Conservation (phyloP, 179 eudicot genomes). For the Vitellaria paradoxa region DNA sequence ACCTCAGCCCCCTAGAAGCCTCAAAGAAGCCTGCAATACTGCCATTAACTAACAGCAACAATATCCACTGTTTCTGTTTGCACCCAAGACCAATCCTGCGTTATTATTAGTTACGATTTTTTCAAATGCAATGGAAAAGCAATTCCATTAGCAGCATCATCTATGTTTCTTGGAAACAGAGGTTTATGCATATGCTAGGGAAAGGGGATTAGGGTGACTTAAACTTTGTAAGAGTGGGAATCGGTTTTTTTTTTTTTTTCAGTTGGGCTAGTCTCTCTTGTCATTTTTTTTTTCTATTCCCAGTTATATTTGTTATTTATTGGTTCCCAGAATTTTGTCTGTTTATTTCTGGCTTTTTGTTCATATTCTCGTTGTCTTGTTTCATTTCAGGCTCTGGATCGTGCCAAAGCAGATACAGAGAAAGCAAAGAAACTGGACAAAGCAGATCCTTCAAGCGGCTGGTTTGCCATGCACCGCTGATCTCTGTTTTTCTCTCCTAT, state of each 20-base stretch:
- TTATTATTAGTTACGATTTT: not conserved
- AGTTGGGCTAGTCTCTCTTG: no score
- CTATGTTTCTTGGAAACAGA: not conserved
- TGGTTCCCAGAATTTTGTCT: not conserved
- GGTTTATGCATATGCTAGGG: no score
- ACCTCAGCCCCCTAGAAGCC: no score
- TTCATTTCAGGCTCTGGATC: slow-evolving; percentile 70
- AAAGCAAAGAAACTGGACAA: slow-evolving; percentile 46
- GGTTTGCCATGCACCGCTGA: slow-evolving; percentile 42
- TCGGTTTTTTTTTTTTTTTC: no score
- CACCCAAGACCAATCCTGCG: no score
- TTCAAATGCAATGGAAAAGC: not conserved
- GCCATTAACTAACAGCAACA: no score
- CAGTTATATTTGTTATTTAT: not conserved
- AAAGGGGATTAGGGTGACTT: not conserved
- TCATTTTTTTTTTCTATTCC: no score
- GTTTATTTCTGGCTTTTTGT: not conserved
- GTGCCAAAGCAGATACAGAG: slow-evolving; percentile 77
- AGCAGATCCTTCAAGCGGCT: slow-evolving; percentile 75
- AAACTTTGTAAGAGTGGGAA: no score
- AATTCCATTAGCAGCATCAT: not conserved
- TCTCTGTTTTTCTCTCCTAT: not conserved
- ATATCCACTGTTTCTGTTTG: no score
- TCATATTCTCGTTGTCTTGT: not conserved
- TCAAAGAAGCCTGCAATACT: no score